phyloP scores from a whole-genome alignment of 2,329 filamentous ascomycete genomes.

The Fusarium agapanthi region DNA sequence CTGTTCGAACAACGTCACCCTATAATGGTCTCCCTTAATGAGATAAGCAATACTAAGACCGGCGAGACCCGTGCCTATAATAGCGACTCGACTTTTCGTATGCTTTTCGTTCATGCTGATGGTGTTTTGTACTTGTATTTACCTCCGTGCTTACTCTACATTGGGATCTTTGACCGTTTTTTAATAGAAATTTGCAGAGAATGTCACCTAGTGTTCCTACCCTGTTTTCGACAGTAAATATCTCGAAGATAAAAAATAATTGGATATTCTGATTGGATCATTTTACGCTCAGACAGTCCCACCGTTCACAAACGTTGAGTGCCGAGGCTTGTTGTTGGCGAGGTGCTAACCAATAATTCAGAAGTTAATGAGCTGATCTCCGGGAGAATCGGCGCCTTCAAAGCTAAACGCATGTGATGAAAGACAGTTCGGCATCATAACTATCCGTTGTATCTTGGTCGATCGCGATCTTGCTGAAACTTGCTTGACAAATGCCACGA shows the following conservation, averaged over 20 bases:
- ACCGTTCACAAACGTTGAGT: neutral
- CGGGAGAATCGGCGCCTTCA: neutral
- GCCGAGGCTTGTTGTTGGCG: neutral
- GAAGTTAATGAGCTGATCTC: neutral
- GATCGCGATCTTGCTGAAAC: neutral
- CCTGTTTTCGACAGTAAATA: neutral
- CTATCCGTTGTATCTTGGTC: neutral
- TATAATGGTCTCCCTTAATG: slow-evolving; percentile 42
- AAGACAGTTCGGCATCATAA: neutral
- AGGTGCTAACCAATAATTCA: neutral
- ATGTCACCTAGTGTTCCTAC: neutral
- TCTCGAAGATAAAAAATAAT: neutral
- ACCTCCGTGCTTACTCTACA: neutral
- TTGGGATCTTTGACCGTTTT: neutral
- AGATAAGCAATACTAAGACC: slow-evolving; percentile 50
- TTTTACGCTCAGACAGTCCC: neutral
- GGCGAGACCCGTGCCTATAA: slow-evolving; percentile 51
- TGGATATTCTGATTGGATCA: neutral
- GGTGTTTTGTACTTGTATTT: neutral
- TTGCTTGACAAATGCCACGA: neutral
- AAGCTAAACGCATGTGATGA: neutral
- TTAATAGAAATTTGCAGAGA: neutral
- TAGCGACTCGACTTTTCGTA: slow-evolving; percentile 35
- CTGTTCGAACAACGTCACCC: slow-evolving; percentile 47
- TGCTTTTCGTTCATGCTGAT: neutral